Conservation (phyloP, 2,329 filamentous ascomycete species). For the Blumeriella jaapii region DNA sequence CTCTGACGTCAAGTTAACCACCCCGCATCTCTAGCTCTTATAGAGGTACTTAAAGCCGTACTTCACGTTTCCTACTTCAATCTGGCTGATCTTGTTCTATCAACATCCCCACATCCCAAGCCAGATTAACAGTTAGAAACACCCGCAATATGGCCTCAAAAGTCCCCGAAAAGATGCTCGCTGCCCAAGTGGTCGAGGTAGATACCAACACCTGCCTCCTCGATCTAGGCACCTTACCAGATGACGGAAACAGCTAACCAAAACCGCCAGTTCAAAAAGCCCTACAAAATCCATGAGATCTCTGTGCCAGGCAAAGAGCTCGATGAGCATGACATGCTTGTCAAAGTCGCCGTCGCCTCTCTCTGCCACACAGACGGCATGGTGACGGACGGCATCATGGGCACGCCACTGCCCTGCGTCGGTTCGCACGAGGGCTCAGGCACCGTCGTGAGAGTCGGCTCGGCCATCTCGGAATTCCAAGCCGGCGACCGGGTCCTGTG, state of each 20-base stretch:
- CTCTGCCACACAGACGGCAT: constrained; percentile 53
- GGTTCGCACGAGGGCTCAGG: constrained; percentile 31
- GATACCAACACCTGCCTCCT: not conserved
- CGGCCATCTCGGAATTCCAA: constrained; percentile 23
- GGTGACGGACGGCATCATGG: constrained; percentile 39
- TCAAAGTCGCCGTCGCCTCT: constrained; percentile 41
- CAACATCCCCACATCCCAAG: not conserved
- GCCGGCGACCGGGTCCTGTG: constrained; percentile 38
- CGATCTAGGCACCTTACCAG: not conserved
- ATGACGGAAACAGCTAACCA: not conserved
- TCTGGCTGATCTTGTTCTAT: too few species aligned
- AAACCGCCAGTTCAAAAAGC: constrained; percentile 35
- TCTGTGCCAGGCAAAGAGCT: constrained; percentile 35
- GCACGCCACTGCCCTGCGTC: constrained; percentile 37
- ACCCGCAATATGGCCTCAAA: constrained; percentile 10
- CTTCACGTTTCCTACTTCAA: too few species aligned
- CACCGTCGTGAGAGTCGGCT: constrained; percentile 26
- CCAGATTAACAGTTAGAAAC: not conserved
- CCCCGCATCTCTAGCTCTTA: too few species aligned
- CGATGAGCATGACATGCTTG: constrained; percentile 39
- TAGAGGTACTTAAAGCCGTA: too few species aligned
- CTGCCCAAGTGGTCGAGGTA: constrained; percentile 37
- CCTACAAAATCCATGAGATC: constrained; percentile 40
- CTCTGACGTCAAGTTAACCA: too few species aligned
- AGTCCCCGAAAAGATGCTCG: constrained; percentile 35